These are phyloP conservation scores for Mycena alexandri DNA, from an alignment of 768 basidiomycete species.

Conservation along the genomic window DNA sequence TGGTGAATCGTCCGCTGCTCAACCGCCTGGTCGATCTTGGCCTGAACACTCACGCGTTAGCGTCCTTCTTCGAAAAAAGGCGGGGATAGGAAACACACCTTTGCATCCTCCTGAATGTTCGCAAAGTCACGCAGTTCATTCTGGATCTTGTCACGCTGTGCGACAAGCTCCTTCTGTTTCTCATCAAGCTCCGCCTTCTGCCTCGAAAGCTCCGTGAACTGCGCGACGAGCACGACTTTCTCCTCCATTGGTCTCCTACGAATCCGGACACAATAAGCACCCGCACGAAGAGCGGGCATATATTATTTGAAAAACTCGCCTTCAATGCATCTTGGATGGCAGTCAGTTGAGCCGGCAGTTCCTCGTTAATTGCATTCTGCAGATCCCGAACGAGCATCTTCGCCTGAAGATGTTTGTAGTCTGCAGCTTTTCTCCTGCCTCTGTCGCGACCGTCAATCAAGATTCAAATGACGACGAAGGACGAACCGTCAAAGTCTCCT, in stretches of 20 bases:
- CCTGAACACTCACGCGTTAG: conserved; percentile 49
- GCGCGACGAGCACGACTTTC: conserved; percentile 59
- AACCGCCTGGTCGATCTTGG: conserved; percentile 62
- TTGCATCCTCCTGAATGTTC: conserved; percentile 54
- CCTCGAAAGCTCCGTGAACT: conserved; percentile 60
- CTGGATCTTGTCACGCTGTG: conserved; percentile 61
- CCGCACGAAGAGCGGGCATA: too few species aligned
- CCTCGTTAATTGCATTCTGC: conserved; percentile 75
- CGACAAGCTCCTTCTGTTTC: conserved; percentile 57
- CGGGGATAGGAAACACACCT: conserved; percentile 52
- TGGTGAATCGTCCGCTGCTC: conserved; percentile 64
- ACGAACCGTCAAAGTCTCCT: conserved; percentile 52
- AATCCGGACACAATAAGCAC: background rate
- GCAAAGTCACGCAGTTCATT: conserved; percentile 65
- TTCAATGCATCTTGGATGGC: conserved; percentile 67
- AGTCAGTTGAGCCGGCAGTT: conserved; percentile 73
- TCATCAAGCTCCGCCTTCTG: conserved; percentile 64
- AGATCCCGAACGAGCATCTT: conserved; percentile 55
- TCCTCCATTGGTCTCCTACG: conserved; percentile 69
- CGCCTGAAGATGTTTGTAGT: conserved; percentile 43
- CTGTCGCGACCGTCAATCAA: conserved; percentile 38
- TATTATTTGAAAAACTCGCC: conserved; percentile 49
- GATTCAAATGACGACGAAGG: background rate
- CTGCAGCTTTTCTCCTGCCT: conserved; percentile 44
- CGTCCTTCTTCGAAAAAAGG: background rate